Conservation (phyloP, 805 yeast species). For the Metschnikowia lochheadii region DNA sequence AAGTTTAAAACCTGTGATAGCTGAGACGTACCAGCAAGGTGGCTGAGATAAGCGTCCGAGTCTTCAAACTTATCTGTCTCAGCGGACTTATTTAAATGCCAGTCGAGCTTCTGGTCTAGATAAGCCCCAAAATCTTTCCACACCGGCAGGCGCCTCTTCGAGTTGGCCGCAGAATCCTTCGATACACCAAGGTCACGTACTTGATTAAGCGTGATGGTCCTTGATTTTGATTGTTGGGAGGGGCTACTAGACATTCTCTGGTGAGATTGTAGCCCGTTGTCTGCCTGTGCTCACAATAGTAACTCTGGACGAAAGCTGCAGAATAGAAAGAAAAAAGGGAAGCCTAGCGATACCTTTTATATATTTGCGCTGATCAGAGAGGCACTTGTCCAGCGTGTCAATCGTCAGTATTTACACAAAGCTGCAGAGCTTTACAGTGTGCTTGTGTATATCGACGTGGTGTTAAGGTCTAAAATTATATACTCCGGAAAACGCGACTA, state of each 20-base stretch:
- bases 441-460: conserved; percentile 2
- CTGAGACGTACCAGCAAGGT: conserved; percentile 24
- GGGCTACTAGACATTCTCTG: conserved; percentile 16
- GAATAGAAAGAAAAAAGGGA: neutral
- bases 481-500: neutral
- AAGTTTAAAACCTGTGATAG: conserved; percentile 33
- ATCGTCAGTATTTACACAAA: neutral
- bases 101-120: conserved; percentile 35
- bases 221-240: conserved; percentile 8
- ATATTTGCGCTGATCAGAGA: neutral
- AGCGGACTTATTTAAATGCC: conserved; percentile 20
- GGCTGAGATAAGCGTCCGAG: conserved; percentile 21
- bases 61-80: conserved; percentile 13
- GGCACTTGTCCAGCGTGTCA: conserved; percentile 3
- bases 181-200: conserved; percentile 13
- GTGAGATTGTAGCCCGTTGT: conserved; percentile 4
- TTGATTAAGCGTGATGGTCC: conserved; percentile 16
- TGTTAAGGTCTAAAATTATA: conserved; percentile 2
- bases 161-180: conserved; percentile 1
- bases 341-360: neutral
- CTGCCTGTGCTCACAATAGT: neutral
- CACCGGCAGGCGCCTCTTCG: conserved; percentile 20
- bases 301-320: neutral
- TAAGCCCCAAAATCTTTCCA: conserved; percentile 46
- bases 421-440: neutral